Percentiles rank a stretch among this genome's conserved stretches.
Evolutionary conservation across 257 asterid genomes (phyloP).

Genomic region (Prunella vulgaris): DNA sequence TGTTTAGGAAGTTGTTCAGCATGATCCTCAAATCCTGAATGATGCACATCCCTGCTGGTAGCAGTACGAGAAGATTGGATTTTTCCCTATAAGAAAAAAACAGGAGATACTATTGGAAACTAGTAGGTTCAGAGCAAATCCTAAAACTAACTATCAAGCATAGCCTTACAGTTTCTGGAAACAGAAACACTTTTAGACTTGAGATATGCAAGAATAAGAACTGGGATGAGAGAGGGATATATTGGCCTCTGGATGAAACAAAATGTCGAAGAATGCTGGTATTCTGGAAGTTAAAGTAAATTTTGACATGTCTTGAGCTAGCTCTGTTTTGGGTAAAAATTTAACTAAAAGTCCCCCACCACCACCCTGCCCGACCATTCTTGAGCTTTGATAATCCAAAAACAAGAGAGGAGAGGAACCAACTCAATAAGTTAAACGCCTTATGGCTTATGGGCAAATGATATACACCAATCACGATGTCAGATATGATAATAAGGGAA

Average conservation of each 20-base stretch:
- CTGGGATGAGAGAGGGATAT: background rate
- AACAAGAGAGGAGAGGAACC: background rate
- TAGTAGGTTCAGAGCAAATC: background rate
- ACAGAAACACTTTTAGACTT: background rate
- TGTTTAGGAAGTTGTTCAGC: constrained; percentile 39
- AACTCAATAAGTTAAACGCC: constrained; percentile 3
- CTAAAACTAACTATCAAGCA: background rate
- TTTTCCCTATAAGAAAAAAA: constrained; percentile 48
- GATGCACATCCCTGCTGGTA: constrained; percentile 34
- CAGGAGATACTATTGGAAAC: constrained; percentile 15
- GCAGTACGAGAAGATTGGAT: constrained; percentile 37
- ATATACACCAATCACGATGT: background rate
- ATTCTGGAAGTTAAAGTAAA: background rate
- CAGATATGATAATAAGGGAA: constrained; percentile 10
- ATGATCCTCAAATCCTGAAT: constrained; percentile 41
- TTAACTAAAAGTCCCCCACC: too few relatives aligned
- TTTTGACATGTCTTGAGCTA: background rate
- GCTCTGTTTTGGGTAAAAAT: background rate
- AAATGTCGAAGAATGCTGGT: background rate
- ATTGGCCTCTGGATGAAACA: background rate
- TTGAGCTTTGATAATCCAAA: background rate
- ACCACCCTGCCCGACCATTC: too few relatives aligned
- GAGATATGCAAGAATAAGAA: background rate
- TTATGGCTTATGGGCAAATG: background rate
- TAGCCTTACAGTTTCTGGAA: background rate